Conservation (phyloP, 805 yeast species). For the Nakazawaea holstii region DNA sequence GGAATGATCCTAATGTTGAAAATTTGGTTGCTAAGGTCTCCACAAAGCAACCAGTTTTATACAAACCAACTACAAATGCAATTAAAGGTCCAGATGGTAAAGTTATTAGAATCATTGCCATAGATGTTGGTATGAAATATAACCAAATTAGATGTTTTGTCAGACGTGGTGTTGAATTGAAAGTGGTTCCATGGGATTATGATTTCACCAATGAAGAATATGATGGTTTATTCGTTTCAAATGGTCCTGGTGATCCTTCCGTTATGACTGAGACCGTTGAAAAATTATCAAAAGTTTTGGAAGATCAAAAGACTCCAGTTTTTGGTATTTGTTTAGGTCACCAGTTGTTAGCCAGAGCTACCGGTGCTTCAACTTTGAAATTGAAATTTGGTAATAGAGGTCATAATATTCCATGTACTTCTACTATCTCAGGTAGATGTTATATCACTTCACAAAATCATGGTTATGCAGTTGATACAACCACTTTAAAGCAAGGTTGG, state of each 20-base stretch:
- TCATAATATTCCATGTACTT: conserved; percentile 95
- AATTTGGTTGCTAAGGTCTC: conserved; percentile 93
- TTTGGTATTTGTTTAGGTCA: conserved; percentile 99
- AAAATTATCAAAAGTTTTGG: conserved; percentile 52
- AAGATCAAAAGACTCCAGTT: conserved; percentile 73
- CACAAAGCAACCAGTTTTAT: conserved; percentile 65
- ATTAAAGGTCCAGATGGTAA: conserved; percentile 67
- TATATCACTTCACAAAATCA: conserved; percentile 98
- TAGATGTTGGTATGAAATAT: conserved; percentile 97
- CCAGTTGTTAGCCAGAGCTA: conserved; percentile 90
- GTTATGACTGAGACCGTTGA: conserved; percentile 66
- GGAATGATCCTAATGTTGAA: conserved; percentile 88
- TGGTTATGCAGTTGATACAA: conserved; percentile 92
- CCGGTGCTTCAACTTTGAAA: conserved; percentile 90
- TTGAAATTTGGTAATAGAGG: conserved; percentile 99
- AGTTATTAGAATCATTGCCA: conserved; percentile 74
- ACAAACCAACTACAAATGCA: conserved; percentile 56
- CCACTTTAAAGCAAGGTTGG: conserved; percentile 76
- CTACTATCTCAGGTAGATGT: conserved; percentile 86
- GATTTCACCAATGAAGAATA: conserved; percentile 76
- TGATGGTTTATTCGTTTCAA: conserved; percentile 94
- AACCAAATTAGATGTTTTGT: conserved; percentile 97
- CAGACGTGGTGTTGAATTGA: conserved; percentile 90
- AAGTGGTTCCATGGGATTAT: conserved; percentile 94
- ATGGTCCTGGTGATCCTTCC: conserved; percentile 99